Evolutionary conservation across 371 early-diverging fungal species (phyloP), one percentile per base, ranked within the genome.

Genomic region (Mortierella sp.): DNA sequence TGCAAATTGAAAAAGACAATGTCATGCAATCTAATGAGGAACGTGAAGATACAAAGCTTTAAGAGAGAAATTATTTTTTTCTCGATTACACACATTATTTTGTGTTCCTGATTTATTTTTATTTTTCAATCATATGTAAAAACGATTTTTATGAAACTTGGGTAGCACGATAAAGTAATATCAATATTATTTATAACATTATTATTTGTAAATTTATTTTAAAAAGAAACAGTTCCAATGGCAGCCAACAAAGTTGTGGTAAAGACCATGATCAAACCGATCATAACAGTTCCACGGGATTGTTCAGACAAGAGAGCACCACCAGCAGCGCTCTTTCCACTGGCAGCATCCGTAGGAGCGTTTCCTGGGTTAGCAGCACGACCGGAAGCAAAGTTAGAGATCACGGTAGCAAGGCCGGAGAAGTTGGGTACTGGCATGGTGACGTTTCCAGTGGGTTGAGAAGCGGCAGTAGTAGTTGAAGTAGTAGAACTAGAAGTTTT

Each of bases 331-430:
- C 35, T 43, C 8, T 61, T 57, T 7, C 10, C 60, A 22, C 26
- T 34, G 29, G 49, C 12, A 5, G 35, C 23, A 23, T 2, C 1
- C 2, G 72, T 72, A 13, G 72, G 56, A 4, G 72, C 2, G 56
- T 55, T 55, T 45, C 66, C 72, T 1, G 71, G 65, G 61, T 45
- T 58, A 19, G 22, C 35, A 17, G 64, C 56, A 58, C 58, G 62
- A 49, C 37, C 65, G 1, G 65, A 12, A 23, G 51, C 68, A 29
- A 29, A 64, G 17, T 59, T 58, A 0, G 63, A 26, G 34, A 73
- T 73, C 74, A 73, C 12, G 60, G 45, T 51, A 0, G 63, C 74
- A 12, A 73, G 49, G 31, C 59, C 56, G 9, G 67, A 63, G 49
- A 67, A 73, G 64, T 73, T 58, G 54, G 64, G 53, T 0, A 49